Conservation (phyloP, 352 stramenopile species). For the Pythium monospermum region DNA sequence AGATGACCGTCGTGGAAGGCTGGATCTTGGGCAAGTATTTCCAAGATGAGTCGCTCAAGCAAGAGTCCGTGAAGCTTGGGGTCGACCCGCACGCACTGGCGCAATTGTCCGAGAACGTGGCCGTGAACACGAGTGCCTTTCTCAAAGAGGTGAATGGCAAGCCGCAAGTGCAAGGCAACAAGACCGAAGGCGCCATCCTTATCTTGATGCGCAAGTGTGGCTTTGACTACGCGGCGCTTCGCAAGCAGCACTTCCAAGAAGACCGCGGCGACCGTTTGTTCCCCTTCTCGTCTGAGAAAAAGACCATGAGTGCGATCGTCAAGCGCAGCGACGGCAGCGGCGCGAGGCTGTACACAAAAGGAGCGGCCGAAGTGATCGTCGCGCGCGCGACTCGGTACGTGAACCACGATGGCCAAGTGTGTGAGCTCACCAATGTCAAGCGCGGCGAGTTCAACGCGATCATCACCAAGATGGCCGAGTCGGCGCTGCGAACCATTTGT, state of each 20-base stretch:
- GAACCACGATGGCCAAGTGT: conserved; percentile 38
- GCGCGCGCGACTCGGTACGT: conserved; percentile 61
- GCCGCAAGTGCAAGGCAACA: conserved; percentile 63
- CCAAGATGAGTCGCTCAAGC: conserved; percentile 37
- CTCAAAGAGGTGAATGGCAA: conserved; percentile 43
- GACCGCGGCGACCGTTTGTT: conserved; percentile 59
- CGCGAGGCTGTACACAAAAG: conserved; percentile 62
- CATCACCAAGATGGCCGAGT: conserved; percentile 80
- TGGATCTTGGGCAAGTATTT: conserved; percentile 74
- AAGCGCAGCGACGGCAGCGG: conserved; percentile 25
- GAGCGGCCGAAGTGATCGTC: conserved; percentile 71
- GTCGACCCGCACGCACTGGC: conserved; percentile 35
- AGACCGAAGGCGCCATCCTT: conserved; percentile 79
- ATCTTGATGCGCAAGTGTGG: conserved; percentile 60
- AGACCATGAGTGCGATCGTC: conserved; percentile 73
- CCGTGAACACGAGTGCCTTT: conserved; percentile 74
- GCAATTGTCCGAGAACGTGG: conserved; percentile 48
- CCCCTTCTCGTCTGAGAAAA: conserved; percentile 80
- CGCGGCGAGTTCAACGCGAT: conserved; percentile 65
- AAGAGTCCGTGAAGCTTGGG: conserved; percentile 25
- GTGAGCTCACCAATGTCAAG: conserved; percentile 49
- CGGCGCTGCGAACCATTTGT: conserved; percentile 84
- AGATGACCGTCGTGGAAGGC: conserved; percentile 95
- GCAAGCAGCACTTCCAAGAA: conserved; percentile 45
- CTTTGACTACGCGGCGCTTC: conserved; percentile 55